A percentile compares a stretch with the other conserved stretches of the same genome.
These are phyloP conservation scores for Pythium apleroticum DNA, from an alignment of 352 stramenopile genomes.

Conservation along the genomic window DNA sequence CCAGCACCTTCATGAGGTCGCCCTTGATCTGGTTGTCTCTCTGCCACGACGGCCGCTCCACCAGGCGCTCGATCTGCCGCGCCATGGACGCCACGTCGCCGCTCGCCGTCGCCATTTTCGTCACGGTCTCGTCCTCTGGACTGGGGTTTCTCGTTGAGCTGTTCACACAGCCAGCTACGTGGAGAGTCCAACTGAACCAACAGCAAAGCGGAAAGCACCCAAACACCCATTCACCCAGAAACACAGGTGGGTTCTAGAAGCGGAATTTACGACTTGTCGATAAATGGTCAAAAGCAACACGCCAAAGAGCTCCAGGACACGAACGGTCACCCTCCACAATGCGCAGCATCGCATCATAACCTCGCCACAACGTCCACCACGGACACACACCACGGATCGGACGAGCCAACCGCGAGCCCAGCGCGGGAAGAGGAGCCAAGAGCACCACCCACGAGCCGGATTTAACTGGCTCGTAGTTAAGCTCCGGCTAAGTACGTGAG, in stretches of 20 bases:
- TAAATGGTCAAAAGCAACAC: background rate
- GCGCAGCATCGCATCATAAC: too few relatives aligned
- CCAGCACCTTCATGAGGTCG: constrained; percentile 68
- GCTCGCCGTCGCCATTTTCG: constrained; percentile 34
- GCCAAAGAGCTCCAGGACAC: too few relatives aligned
- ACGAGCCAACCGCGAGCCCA: too few relatives aligned
- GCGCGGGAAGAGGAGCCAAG: too few relatives aligned
- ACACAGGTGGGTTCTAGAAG: background rate
- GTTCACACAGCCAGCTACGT: background rate
- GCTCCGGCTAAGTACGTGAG: too few relatives aligned
- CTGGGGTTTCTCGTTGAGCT: background rate
- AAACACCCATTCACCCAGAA: constrained; percentile 1
- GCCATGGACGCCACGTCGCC: constrained; percentile 67
- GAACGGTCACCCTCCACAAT: too few relatives aligned
- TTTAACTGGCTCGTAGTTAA: too few relatives aligned
- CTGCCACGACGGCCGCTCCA: constrained; percentile 65
- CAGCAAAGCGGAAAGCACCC: background rate
- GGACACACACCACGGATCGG: too few relatives aligned
- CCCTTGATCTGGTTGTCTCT: constrained; percentile 51
- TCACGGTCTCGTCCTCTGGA: background rate
- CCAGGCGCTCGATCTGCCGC: constrained; percentile 65
- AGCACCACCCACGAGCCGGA: too few relatives aligned
- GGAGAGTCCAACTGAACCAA: constrained; percentile 1
- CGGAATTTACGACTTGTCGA: background rate
- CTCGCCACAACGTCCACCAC: too few relatives aligned